Conservation (phyloP, 2,329 filamentous ascomycete genomes). For the Parafenestella ontariensis region DNA sequence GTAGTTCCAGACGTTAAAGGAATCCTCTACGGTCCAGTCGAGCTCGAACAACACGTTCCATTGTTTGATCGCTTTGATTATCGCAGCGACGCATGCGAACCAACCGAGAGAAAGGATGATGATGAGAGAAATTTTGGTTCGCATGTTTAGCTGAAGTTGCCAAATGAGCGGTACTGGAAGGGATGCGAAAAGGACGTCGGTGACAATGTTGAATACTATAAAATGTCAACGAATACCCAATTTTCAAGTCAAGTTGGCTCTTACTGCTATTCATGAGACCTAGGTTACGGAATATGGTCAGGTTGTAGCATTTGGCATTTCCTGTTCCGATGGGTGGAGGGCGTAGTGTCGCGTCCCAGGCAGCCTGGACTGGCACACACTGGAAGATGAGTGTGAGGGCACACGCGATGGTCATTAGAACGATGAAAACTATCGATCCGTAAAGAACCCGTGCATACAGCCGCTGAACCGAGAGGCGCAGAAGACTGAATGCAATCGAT, state of each 20-base stretch:
- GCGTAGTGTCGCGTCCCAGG: slow-evolving; percentile 52
- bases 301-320: slow-evolving; percentile 54
- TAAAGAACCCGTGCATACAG: slow-evolving; percentile 52
- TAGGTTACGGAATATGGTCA: slow-evolving; percentile 51
- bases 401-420: slow-evolving; percentile 53
- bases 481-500: slow-evolving; percentile 56
- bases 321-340: slow-evolving; percentile 35
- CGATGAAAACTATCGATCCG: slow-evolving; percentile 53
- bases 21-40: slow-evolving; percentile 48
- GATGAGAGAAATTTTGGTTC: slow-evolving; percentile 51
- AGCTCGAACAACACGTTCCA: slow-evolving; percentile 41
- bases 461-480: slow-evolving; percentile 51
- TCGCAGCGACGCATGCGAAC: slow-evolving; percentile 53
- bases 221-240: not conserved
- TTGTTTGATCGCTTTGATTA: slow-evolving; percentile 53
- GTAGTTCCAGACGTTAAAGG: slow-evolving; percentile 56
- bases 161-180: slow-evolving; percentile 54
- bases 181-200: slow-evolving; percentile 51
- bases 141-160: slow-evolving; percentile 52
- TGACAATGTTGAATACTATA: slow-evolving; percentile 48
- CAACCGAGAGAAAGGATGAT: slow-evolving; percentile 49
- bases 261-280: slow-evolving; percentile 57
- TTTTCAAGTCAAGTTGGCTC: slow-evolving; percentile 1
- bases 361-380: slow-evolving; percentile 55
- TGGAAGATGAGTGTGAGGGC: slow-evolving; percentile 57